Percentiles rank a stretch among this genome's conserved stretches.
Evolutionary conservation across 2,329 filamentous ascomycete species (phyloP).

Genomic region (Sporothrix variecibatus): DNA sequence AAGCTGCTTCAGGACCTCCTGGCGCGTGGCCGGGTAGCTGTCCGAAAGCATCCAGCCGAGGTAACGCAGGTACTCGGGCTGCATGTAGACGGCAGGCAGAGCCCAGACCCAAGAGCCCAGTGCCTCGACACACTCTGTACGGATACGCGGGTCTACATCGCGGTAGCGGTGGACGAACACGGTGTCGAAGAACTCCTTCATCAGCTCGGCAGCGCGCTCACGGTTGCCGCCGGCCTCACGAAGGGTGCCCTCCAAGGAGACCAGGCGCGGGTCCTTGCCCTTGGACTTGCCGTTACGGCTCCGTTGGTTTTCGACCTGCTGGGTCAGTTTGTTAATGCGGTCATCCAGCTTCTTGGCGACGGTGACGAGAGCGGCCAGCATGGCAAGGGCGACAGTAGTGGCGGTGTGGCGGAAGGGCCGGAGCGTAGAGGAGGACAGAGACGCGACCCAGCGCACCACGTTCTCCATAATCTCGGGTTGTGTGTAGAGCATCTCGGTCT

Average conservation of each 20-base stretch:
- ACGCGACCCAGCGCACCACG: conserved; percentile 82
- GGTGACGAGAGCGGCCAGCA: conserved; percentile 70
- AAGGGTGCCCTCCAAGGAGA: conserved; percentile 71
- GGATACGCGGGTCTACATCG: conserved; percentile 86
- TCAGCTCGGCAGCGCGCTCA: conserved; percentile 67
- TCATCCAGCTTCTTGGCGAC: conserved; percentile 49
- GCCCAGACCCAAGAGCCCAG: conserved; percentile 86
- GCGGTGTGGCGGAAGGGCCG: conserved; percentile 93
- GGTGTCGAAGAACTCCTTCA: conserved; percentile 86
- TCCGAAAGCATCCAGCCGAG: conserved; percentile 96
- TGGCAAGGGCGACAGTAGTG: conserved; percentile 78
- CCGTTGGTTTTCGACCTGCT: conserved; percentile 76
- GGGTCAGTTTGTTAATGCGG: conserved; percentile 72
- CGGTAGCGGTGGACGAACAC: conserved; percentile 96
- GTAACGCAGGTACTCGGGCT: conserved; percentile 87
- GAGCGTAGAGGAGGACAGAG: conserved; percentile 84
- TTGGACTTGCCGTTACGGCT: conserved; percentile 65
- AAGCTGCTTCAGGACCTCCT: conserved; percentile 86
- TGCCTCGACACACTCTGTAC: conserved; percentile 83
- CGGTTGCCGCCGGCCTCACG: conserved; percentile 70
- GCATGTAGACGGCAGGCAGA: conserved; percentile 85
- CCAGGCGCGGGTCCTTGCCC: conserved; percentile 72
- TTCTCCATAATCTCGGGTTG: conserved; percentile 81
- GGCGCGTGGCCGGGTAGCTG: conserved; percentile 68
- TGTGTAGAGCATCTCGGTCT: conserved; percentile 78